Evolutionary conservation across 768 basidiomycete genomes (phyloP).

Genomic region (Rhizopogon sp.): DNA sequence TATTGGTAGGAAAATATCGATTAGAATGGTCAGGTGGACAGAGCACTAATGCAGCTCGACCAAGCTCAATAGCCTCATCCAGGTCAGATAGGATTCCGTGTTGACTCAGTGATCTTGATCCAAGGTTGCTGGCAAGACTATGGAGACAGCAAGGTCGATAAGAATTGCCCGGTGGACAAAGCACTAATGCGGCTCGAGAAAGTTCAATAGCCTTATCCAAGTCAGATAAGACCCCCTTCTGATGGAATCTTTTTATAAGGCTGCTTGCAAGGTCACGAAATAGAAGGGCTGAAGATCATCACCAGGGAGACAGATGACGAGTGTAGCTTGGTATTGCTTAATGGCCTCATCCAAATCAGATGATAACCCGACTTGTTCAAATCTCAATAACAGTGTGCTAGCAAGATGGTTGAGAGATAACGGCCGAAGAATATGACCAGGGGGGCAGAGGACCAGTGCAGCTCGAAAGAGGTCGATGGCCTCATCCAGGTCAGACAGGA

Average conservation of each 20-base stretch:
- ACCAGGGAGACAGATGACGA: conserved; percentile 6
- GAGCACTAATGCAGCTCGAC: conserved; percentile 18
- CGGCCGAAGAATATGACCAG: conserved; percentile 6
- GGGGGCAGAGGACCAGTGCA: conserved; percentile 9
- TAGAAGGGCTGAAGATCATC: conserved; percentile 9
- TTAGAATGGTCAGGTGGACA: conserved; percentile 11
- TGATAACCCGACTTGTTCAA: not conserved
- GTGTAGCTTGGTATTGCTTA: conserved; percentile 11
- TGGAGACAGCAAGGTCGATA: conserved; percentile 13
- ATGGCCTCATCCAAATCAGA: conserved; percentile 5
- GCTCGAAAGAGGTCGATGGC: conserved; percentile 4
- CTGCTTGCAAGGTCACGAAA: conserved; percentile 11
- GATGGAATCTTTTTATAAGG: conserved; percentile 20
- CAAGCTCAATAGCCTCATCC: conserved; percentile 18
- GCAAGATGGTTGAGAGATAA: conserved; percentile 4
- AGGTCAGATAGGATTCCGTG: conserved; percentile 17
- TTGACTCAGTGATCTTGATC: too few relatives aligned
- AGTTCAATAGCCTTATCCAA: conserved; percentile 21
- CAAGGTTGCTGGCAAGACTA: conserved; percentile 6
- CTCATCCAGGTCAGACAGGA: conserved; percentile 10
- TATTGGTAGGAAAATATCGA: conserved; percentile 11
- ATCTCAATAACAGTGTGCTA: not conserved
- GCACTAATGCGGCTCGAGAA: conserved; percentile 18
- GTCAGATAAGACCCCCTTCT: conserved; percentile 16
- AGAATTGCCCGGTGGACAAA: conserved; percentile 12